A percentile compares a stretch with the other conserved stretches of the same genome.
phyloP scores from a whole-genome alignment of 2,329 filamentous ascomycete species.

The Furcasterigmium sp. region DNA sequence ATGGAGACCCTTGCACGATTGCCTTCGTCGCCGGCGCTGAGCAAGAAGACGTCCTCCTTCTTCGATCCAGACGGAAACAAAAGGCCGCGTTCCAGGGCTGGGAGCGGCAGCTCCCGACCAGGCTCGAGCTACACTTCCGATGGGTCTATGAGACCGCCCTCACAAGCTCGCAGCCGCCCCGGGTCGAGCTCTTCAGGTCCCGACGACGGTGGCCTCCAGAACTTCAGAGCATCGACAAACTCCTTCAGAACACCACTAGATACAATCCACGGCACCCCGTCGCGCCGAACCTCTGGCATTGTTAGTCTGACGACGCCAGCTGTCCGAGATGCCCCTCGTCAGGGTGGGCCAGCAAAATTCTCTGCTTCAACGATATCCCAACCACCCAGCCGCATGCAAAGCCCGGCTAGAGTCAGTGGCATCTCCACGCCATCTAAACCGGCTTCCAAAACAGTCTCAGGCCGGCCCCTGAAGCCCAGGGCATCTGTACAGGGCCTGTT shows the following conservation, averaged over 20 bases:
- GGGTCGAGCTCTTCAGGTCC: constrained; percentile 46
- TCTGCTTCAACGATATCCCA: constrained; percentile 24
- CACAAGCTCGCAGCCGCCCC: constrained; percentile 47
- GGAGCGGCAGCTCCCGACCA: constrained; percentile 40
- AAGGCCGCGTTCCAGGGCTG: constrained; percentile 45
- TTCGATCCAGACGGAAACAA: constrained; percentile 60
- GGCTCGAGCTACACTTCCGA: constrained; percentile 59
- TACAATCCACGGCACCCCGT: constrained; percentile 38
- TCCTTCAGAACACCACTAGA: constrained; percentile 38
- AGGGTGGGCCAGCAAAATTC: constrained; percentile 11
- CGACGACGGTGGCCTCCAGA: constrained; percentile 31
- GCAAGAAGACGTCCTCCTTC: constrained; percentile 64
- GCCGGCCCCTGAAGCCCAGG: constrained; percentile 41
- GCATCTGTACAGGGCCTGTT: constrained; percentile 49
- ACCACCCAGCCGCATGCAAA: constrained; percentile 27
- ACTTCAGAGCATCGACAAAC: constrained; percentile 37
- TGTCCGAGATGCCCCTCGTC: constrained; percentile 16
- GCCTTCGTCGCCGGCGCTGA: constrained; percentile 69
- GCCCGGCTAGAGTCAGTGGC: constrained; percentile 28
- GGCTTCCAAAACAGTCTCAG: constrained; percentile 40
- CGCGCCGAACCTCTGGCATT: constrained; percentile 20
- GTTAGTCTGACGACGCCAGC: constrained; percentile 29
- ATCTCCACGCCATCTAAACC: constrained; percentile 27
- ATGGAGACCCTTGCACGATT: constrained; percentile 77
- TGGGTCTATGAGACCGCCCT: constrained; percentile 46